Evolutionary conservation across 441 rosid genomes (phyloP), one percentile per base, ranked within the genome.

Genomic region (Erodium trifolium): DNA sequence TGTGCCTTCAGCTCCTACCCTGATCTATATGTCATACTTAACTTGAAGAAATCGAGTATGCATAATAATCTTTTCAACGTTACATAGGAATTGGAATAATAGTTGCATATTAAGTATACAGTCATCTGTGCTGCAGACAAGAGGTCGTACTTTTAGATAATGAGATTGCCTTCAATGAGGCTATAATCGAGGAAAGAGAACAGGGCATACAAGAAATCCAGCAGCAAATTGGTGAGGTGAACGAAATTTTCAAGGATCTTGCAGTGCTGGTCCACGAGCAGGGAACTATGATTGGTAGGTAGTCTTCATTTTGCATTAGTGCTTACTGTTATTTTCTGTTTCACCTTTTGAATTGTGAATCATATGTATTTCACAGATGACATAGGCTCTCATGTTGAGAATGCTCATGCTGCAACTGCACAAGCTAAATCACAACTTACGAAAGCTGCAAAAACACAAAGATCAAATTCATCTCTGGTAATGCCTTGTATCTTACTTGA

Each of bases 231-330:
- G 89, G 86, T 51, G 73, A 88, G 77, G 86, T 78, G 14, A 88
- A 82, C 71, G 93, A 88, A 53, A 88, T 88, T 72, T 84, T 88
- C 78, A 85, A 80, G 75, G 93, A 88, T 76, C 87, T 86, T 67
- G 91, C 91, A 66, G 89, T 88, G 72, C 79, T 86, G 34, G 91
- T 86, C 71, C 89, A 85, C 39, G 90, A 88, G 57, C 93, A 88
- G 81, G 89, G 89, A 19, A 82, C 84, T 31, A 78, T 86, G 17
- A 83, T 88, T 69, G 93, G 93, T 88, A 76, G 79, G 86, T 71
- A 63, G 63, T 37, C 41, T 68, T 55, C 63, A 39, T 67, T 35
- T 67, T 59, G 10, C 23, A 1, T 55, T 55, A 10, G 2, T 55
- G 51, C 31, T 67, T 19, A 29, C 18, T 34, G 65, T 64, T 63